Evolutionary conservation across 805 yeast species (phyloP).

Genomic region (Henningerozyma blattae): DNA sequence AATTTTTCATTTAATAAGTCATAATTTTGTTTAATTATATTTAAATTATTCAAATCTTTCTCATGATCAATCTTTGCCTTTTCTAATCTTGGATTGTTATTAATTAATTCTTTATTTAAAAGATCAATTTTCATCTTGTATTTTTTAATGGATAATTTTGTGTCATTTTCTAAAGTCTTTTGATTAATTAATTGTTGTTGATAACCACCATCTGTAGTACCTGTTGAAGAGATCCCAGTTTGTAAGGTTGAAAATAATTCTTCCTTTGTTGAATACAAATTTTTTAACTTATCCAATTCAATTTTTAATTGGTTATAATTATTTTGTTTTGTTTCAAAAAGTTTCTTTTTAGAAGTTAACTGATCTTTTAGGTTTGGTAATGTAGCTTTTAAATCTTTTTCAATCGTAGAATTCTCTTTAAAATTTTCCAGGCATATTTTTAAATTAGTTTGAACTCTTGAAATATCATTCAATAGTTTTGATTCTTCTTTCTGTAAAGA

Average conservation of each 20-base stretch:
- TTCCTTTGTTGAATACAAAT: conserved; percentile 45
- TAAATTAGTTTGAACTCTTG: conserved; percentile 53
- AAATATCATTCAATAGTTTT: conserved; percentile 45
- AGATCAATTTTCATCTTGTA: conserved; percentile 46
- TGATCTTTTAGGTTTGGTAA: background rate
- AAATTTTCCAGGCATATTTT: conserved; percentile 47
- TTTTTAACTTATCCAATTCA: conserved; percentile 34
- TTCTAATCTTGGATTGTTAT: conserved; percentile 34
- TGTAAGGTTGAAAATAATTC: conserved; percentile 72
- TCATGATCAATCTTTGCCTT: conserved; percentile 42
- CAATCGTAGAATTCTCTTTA: conserved; percentile 41
- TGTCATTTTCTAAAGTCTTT: conserved; percentile 41
- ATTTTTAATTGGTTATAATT: conserved; percentile 34
- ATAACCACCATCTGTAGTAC: conserved; percentile 66
- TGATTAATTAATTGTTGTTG: conserved; percentile 55
- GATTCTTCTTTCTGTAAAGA: conserved; percentile 48
- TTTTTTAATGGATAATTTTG: conserved; percentile 46
- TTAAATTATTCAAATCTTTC: conserved; percentile 21
- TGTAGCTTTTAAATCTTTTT: conserved; percentile 25
- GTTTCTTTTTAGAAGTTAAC: conserved; percentile 20
- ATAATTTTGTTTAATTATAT: conserved; percentile 23
- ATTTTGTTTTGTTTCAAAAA: conserved; percentile 31
- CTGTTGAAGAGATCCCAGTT: conserved; percentile 82
- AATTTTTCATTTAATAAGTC: conserved; percentile 21
- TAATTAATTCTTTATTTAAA: conserved; percentile 36